phyloP scores from a whole-genome alignment of 2,329 filamentous ascomycete species.

The Talaromyces sp. region DNA sequence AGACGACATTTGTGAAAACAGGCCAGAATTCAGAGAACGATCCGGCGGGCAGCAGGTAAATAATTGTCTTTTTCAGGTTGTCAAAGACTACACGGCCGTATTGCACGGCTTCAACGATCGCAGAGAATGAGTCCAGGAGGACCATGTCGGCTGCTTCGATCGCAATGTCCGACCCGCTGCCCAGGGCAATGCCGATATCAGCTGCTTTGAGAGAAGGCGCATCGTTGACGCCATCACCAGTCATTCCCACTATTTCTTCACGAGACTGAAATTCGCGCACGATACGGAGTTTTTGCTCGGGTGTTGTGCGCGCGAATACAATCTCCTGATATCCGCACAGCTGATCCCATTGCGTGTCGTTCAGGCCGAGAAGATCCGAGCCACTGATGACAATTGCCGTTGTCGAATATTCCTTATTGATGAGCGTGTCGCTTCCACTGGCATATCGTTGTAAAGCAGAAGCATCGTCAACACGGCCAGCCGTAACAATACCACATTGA shows the following conservation, averaged over 20 bases:
- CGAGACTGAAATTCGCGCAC: conserved; percentile 69
- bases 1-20: conserved; percentile 67
- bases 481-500: conserved; percentile 66
- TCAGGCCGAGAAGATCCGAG: conserved; percentile 62
- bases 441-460: conserved; percentile 43
- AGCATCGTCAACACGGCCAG: conserved; percentile 52
- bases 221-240: conserved; percentile 43
- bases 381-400: conserved; percentile 62
- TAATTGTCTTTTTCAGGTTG: conserved; percentile 72
- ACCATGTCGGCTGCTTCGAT: conserved; percentile 63
- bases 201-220: conserved; percentile 50
- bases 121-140: conserved; percentile 65
- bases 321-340: conserved; percentile 67
- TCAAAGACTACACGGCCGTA: conserved; percentile 74
- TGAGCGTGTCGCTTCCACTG: conserved; percentile 16
- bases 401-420: not conserved
- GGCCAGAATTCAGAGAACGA: conserved; percentile 73
- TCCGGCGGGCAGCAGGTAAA: conserved; percentile 71
- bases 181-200: conserved; percentile 60
- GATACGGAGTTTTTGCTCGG: conserved; percentile 75
- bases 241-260: conserved; percentile 56
- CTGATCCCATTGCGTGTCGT: conserved; percentile 65
- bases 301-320: conserved; percentile 72
- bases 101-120: conserved; percentile 67
- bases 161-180: conserved; percentile 57